Evolutionary conservation across 176 grass and related monocot genomes (phyloP).

Genomic region (Musa acuminata): DNA sequence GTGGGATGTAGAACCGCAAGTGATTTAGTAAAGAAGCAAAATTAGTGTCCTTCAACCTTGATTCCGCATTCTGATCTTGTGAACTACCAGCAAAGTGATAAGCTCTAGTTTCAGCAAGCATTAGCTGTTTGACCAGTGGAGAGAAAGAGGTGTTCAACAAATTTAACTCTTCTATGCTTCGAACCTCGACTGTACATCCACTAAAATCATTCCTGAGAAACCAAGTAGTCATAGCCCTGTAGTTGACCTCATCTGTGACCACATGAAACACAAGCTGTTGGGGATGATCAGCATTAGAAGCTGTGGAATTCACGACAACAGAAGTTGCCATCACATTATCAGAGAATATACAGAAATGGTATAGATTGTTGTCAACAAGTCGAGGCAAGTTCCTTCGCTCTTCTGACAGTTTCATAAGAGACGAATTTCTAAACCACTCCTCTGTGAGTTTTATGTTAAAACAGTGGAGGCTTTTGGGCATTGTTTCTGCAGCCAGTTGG

Average conservation of each 20-base stretch:
- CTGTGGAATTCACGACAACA: conserved; percentile 17
- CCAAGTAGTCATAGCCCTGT: conserved; percentile 15
- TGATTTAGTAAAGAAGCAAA: conserved; percentile 17
- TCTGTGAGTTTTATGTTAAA: conserved; percentile 18
- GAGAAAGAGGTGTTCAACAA: conserved; percentile 9
- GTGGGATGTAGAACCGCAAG: conserved; percentile 23
- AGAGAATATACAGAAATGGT: conserved; percentile 25
- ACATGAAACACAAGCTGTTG: conserved; percentile 21
- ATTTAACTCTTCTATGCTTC: conserved; percentile 6
- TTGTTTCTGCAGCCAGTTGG: conserved; percentile 12
- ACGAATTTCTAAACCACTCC: conserved; percentile 11
- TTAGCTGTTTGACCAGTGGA: neutral
- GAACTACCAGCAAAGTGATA: neutral
- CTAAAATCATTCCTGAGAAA: conserved; percentile 23
- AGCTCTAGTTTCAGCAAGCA: neutral
- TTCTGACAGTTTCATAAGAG: neutral
- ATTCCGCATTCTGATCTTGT: conserved; percentile 1
- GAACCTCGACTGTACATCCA: conserved; percentile 10
- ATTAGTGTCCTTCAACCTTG: neutral
- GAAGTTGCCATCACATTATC: conserved; percentile 23
- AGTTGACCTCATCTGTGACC: conserved; percentile 19
- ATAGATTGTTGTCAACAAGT: conserved; percentile 11
- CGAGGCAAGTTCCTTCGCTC: conserved; percentile 12
- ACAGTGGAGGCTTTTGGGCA: conserved; percentile 20
- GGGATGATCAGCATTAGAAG: conserved; percentile 18